These are phyloP conservation scores for Oryza meridionalis DNA, from an alignment of 176 grass and related monocot species.

Conservation along the genomic window DNA sequence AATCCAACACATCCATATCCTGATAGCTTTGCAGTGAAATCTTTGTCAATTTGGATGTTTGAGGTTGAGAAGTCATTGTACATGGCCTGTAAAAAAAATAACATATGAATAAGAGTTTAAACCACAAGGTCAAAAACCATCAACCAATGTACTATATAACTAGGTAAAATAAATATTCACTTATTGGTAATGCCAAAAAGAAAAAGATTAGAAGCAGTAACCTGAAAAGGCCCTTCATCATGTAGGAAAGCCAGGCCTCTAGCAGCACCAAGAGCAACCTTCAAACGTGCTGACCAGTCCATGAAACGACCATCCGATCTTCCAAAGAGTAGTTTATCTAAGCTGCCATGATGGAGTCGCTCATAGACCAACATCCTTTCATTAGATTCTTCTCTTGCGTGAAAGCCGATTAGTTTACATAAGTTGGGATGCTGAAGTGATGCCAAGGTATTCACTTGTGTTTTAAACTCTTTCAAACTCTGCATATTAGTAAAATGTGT, in stretches of 20 bases:
- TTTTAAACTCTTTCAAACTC: conserved; percentile 87
- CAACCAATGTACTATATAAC: conserved; percentile 1
- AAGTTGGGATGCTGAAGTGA: conserved; percentile 81
- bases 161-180: conserved; percentile 6
- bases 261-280: conserved; percentile 83
- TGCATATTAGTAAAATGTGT: conserved; percentile 46
- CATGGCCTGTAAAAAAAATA: conserved; percentile 72
- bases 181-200: neutral
- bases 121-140: neutral
- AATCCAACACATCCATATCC: conserved; percentile 85
- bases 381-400: conserved; percentile 74
- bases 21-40: conserved; percentile 90
- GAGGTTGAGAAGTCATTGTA: conserved; percentile 86
- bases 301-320: conserved; percentile 80
- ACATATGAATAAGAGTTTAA: conserved; percentile 16
- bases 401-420: conserved; percentile 84
- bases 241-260: conserved; percentile 91
- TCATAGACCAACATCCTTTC: conserved; percentile 92
- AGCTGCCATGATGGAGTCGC: conserved; percentile 83
- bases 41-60: conserved; percentile 95
- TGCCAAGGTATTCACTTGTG: conserved; percentile 70
- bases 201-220: conserved; percentile 25
- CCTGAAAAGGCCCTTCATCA: conserved; percentile 99
- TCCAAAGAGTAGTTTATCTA: conserved; percentile 77
- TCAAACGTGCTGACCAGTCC: conserved; percentile 91